Base-by-base conservation (phyloP, 2,329 filamentous ascomycete genomes). In the Alternaria novae-zelandiae region DNA sequence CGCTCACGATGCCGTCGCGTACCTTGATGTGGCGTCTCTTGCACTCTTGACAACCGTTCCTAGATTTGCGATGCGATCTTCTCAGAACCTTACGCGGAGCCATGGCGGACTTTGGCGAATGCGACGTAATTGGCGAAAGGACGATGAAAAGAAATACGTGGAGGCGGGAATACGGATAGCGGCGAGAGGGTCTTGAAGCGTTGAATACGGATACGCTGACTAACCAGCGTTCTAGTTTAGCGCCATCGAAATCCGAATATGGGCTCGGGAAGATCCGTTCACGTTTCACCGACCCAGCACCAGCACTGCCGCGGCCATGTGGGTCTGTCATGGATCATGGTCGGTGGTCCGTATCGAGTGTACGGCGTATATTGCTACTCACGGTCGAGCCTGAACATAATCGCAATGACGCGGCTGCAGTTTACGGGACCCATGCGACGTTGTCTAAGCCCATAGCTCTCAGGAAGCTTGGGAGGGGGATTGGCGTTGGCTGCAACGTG, bases 1-100 rank as follows among this genome's bases (percentile, higher is more conserved):
- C 45, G 45, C 9, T 25, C 15, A 47, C 4, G 21, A 47, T 21
- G 12, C 45, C 23, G 57, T 44, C 57, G 17, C 61, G 67, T 54
- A 54, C 70, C 70, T 73, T 73, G 59, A 72, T 65, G 51, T 70
- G 70, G 23, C 71, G 71, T 12, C 66, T 57, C 54, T 73, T 73
- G 55, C 71, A 73, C 25, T 64, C 58, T 12, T 65, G 59, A 57
- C 70, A 72, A 6, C 70, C 71, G 20, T 65, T 54, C 20, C 68
- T 63, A 9, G 70, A 71, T 55, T 73, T 73, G 25, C 60, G 69
- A 63, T 73, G 70, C 25, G 65, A 50, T 36, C 66, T 61, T 17
- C 69, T 60, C 10, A 58, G 55, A 32, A 64, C 25, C 59, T 43
- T 54, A 5, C 51, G 51, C 23, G 17, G 50, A 54, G 12, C 20